Percentiles rank a stretch among this genome's conserved stretches.
These are phyloP conservation scores for Ambrosia trifida DNA, from an alignment of 129 eudicot genomes.

Conservation along the genomic window DNA sequence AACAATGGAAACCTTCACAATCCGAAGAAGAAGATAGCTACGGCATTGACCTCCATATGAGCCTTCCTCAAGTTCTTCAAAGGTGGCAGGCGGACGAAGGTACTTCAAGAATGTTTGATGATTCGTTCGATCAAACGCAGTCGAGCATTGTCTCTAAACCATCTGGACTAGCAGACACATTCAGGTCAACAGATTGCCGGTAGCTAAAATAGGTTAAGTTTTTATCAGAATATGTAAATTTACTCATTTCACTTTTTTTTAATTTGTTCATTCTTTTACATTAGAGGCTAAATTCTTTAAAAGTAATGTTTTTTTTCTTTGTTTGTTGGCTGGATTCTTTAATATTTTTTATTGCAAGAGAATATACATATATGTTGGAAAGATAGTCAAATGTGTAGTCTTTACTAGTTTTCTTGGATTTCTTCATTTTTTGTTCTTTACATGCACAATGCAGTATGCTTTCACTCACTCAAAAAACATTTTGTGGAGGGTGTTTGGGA, in stretches of 20 bases:
- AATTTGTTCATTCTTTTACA: conserved; percentile 32
- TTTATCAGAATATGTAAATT: conserved; percentile 3
- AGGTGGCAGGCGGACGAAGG: conserved; percentile 53
- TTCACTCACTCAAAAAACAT: too few relatives aligned
- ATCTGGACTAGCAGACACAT: conserved; percentile 23
- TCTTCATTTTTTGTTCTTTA: conserved; percentile 13
- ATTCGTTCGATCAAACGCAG: conserved; percentile 22
- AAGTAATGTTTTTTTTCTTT: background rate
- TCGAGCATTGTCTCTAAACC: conserved; percentile 37
- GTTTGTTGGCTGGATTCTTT: conserved; percentile 28
- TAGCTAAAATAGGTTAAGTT: conserved; percentile 19
- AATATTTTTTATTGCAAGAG: conserved; percentile 4
- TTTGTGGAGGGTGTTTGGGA: too few relatives aligned
- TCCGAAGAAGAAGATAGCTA: conserved; percentile 43
- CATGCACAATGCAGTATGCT: background rate
- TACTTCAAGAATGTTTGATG: conserved; percentile 37
- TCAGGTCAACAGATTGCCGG: conserved; percentile 42
- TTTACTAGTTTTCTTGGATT: conserved; percentile 17
- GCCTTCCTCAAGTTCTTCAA: conserved; percentile 51
- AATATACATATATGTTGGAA: conserved; percentile 2
- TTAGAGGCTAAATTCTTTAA: conserved; percentile 5
- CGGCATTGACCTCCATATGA: conserved; percentile 39
- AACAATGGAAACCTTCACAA: conserved; percentile 58
- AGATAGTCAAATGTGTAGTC: conserved; percentile 16
- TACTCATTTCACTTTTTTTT: conserved; percentile 25